A percentile compares a stretch with the other conserved stretches of the same genome.
Evolutionary conservation across 352 stramenopile genomes (phyloP).

Genomic region (Globisporangium paroecandrum): DNA sequence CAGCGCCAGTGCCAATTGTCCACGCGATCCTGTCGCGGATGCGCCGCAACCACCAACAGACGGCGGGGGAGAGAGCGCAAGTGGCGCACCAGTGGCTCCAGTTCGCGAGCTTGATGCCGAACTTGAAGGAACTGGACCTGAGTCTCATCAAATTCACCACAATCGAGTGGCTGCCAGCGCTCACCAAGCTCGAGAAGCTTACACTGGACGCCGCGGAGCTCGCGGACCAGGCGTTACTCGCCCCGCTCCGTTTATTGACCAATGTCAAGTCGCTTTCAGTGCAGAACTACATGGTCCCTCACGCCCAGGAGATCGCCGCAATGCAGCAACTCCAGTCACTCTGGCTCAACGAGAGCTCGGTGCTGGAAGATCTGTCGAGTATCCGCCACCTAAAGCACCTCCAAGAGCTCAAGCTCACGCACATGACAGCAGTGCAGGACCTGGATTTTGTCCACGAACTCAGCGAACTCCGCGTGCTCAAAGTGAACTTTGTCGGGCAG

Average conservation of each 20-base stretch:
- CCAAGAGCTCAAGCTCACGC: neutral
- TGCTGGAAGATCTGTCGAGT: neutral
- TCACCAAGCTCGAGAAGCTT: neutral
- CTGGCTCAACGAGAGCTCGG: constrained; percentile 1
- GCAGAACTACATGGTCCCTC: constrained; percentile 1
- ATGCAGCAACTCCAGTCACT: neutral
- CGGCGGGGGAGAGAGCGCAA: neutral
- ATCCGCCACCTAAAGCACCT: neutral
- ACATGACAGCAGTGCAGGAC: neutral
- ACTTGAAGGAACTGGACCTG: neutral
- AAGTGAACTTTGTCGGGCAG: constrained; percentile 5
- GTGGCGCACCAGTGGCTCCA: constrained; percentile 2
- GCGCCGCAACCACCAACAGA: neutral
- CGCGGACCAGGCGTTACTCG: neutral
- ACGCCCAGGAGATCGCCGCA: neutral
- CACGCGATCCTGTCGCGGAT: constrained; percentile 3
- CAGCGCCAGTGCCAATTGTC: neutral
- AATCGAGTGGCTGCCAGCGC: neutral
- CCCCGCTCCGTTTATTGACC: neutral
- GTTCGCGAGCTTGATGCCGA: neutral
- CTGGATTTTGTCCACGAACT: neutral
- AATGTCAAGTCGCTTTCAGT: neutral
- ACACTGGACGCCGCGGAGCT: neutral
- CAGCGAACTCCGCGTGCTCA: neutral
- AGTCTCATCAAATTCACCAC: neutral